These are phyloP conservation scores for Penicillium verhagenii DNA, from an alignment of 495 filamentous ascomycete genomes.

Conservation along the genomic window DNA sequence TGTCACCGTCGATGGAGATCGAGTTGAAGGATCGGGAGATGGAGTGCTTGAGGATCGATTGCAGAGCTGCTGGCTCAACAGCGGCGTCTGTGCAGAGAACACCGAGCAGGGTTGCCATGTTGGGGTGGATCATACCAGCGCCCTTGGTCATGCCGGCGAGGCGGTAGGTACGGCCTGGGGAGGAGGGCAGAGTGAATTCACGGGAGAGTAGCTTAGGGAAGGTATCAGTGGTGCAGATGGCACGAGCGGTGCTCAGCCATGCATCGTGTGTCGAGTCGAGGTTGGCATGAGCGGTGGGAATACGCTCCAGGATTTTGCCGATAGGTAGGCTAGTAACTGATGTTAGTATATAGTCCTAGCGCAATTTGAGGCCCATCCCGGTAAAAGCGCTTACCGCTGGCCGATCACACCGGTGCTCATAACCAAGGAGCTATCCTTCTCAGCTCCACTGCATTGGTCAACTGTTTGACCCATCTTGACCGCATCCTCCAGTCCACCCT, in stretches of 20 bases:
- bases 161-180: conserved; percentile 66
- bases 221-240: conserved; percentile 98
- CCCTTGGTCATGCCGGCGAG: conserved; percentile 98
- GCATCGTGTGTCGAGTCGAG: conserved; percentile 74
- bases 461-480: conserved; percentile 74
- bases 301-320: conserved; percentile 78
- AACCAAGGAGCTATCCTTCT: conserved; percentile 71
- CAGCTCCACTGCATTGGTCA: conserved; percentile 64
- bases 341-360: background rate
- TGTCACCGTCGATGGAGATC: conserved; percentile 96
- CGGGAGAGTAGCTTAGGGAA: conserved; percentile 94
- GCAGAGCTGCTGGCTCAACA: conserved; percentile 66
- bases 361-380: background rate
- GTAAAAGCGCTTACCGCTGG: conserved; percentile 59
- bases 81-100: conserved; percentile 93
- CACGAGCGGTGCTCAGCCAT: conserved; percentile 83
- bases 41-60: conserved; percentile 67
- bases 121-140: conserved; percentile 98
- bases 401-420: conserved; percentile 99
- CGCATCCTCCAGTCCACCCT: conserved; percentile 87
- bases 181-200: conserved; percentile 82
- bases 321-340: conserved; percentile 67
- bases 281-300: conserved; percentile 69
- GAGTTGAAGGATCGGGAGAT: conserved; percentile 90
- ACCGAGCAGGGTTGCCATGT: conserved; percentile 96